Evolutionary conservation across 306 rosid genomes (phyloP).

Genomic region (Inga oerstediana): DNA sequence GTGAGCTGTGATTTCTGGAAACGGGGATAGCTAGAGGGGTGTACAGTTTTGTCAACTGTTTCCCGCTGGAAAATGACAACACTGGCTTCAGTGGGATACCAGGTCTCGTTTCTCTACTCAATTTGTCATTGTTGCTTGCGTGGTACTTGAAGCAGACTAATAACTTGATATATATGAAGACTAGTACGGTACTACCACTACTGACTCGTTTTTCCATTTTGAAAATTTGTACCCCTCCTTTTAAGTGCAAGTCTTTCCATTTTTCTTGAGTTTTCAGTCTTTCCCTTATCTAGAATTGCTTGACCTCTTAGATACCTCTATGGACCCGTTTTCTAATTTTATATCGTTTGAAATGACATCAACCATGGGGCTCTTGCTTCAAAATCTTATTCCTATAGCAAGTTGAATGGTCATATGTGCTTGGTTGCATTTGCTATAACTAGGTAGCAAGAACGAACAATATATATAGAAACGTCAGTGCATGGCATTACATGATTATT

Average conservation of each 20-base stretch:
- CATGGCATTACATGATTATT: constrained; percentile 31
- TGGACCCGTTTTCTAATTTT: constrained; percentile 22
- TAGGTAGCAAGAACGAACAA: constrained; percentile 8
- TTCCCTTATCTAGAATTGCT: constrained; percentile 1
- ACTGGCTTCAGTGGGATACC: constrained; percentile 19
- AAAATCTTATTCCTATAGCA: constrained; percentile 25
- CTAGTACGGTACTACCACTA: constrained; percentile 40
- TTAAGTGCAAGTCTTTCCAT: constrained; percentile 47
- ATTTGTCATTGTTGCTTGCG: constrained; percentile 29
- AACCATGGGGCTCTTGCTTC: constrained; percentile 36
- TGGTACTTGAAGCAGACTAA: constrained; percentile 10
- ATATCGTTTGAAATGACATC: constrained; percentile 36
- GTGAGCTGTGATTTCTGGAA: constrained; percentile 9
- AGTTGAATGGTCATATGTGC: constrained; percentile 36
- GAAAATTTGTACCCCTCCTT: constrained; percentile 58
- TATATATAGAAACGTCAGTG: not conserved
- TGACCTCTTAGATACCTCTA: constrained; percentile 34
- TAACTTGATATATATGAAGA: constrained; percentile 32
- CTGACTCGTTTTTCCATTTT: constrained; percentile 44
- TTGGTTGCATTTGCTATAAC: constrained; percentile 22
- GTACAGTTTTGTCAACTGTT: constrained; percentile 25
- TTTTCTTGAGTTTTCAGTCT: not conserved
- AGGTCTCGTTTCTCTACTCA: constrained; percentile 28
- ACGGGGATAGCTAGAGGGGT: constrained; percentile 4
- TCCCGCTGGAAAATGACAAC: constrained; percentile 45